phyloP scores from a whole-genome alignment of 2,329 filamentous ascomycete genomes.

The Tolypocladium ophioglossoides region DNA sequence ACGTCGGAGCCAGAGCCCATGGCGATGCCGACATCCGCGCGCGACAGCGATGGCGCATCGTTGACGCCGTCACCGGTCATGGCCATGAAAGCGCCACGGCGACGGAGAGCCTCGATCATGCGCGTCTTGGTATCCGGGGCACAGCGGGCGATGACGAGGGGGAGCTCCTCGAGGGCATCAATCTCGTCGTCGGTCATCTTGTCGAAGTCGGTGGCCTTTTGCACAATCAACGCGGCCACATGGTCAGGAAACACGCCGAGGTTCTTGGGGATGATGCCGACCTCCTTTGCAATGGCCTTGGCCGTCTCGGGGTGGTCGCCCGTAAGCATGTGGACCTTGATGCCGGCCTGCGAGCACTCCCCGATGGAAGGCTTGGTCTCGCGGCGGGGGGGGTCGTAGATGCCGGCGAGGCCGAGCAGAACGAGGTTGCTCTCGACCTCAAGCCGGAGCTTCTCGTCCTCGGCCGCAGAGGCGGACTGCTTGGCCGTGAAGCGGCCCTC shows the following conservation, averaged over 20 bases:
- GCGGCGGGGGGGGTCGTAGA: conserved; percentile 76
- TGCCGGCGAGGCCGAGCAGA: conserved; percentile 72
- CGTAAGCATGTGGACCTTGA: conserved; percentile 75
- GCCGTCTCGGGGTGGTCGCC: conserved; percentile 74
- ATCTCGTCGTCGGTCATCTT: conserved; percentile 65
- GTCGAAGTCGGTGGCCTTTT: conserved; percentile 71
- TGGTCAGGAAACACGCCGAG: conserved; percentile 47
- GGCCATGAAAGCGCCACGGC: conserved; percentile 64
- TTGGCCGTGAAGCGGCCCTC: conserved; percentile 36
- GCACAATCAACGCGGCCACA: conserved; percentile 59
- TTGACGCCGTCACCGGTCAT: conserved; percentile 90
- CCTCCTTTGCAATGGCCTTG: conserved; percentile 65
- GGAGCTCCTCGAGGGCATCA: conserved; percentile 63
- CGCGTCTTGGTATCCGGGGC: conserved; percentile 79
- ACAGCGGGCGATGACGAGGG: conserved; percentile 74
- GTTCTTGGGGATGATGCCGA: conserved; percentile 63
- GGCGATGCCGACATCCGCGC: conserved; percentile 76
- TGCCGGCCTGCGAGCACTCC: conserved; percentile 62
- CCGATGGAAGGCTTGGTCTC: conserved; percentile 66
- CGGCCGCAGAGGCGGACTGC: conserved; percentile 18
- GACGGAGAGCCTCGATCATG: conserved; percentile 81
- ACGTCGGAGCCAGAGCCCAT: conserved; percentile 87
- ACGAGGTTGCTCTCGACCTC: conserved; percentile 57
- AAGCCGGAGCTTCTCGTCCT: conserved; percentile 40
- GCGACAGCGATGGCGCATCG: conserved; percentile 70